phyloP scores from a whole-genome alignment of 495 filamentous ascomycete genomes.

The Xanthoparmelia taractica region DNA sequence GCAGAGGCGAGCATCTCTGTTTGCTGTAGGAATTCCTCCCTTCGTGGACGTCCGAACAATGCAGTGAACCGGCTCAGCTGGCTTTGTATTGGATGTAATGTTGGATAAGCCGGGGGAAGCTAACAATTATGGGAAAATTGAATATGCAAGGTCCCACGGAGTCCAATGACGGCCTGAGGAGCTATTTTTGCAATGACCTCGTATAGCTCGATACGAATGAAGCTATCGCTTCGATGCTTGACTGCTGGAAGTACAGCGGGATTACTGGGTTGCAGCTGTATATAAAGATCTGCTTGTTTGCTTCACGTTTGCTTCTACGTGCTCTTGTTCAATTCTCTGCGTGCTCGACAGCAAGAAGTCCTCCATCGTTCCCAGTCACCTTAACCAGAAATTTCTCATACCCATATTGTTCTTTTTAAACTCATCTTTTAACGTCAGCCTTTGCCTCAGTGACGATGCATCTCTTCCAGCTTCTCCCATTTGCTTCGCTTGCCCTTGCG shows the following conservation, averaged over 20 bases:
- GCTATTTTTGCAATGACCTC: not conserved
- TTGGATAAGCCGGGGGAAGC: not conserved
- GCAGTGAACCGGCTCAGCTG: not conserved
- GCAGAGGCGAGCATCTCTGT: not conserved
- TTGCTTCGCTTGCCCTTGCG: conserved; percentile 12
- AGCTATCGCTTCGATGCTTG: not conserved
- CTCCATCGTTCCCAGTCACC: not conserved
- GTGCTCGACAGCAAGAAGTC: not conserved
- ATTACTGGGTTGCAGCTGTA: not conserved
- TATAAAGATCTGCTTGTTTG: not conserved
- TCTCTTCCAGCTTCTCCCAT: conserved; percentile 8
- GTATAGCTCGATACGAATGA: not conserved
- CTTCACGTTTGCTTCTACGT: not conserved
- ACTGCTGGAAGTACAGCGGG: not conserved
- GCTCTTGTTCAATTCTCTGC: not conserved
- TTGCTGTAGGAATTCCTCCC: not conserved
- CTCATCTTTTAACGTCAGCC: not conserved
- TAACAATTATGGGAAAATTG: not conserved
- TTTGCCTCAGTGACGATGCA: not conserved
- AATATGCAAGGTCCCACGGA: not conserved
- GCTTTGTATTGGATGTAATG: not conserved
- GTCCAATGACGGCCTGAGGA: not conserved
- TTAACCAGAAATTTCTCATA: not conserved
- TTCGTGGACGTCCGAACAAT: not conserved
- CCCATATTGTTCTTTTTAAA: not conserved